These are phyloP conservation scores for Marasmius tenuissimus DNA, from an alignment of 1,284 basidiomycete species.

Conservation along the genomic window DNA sequence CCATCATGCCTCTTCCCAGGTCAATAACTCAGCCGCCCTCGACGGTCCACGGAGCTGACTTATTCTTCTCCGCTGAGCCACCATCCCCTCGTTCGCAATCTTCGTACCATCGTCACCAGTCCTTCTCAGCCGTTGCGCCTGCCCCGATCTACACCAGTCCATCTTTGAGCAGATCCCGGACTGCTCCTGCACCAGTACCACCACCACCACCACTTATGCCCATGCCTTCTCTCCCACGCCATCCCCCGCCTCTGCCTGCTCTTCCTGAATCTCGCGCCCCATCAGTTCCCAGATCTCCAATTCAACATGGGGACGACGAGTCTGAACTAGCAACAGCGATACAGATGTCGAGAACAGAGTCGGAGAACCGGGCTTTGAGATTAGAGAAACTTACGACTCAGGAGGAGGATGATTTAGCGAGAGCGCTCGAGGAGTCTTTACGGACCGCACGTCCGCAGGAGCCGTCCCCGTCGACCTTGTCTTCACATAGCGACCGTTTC, in stretches of 20 bases:
- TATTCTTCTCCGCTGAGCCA: constrained; percentile 14
- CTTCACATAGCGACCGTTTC: constrained; percentile 15
- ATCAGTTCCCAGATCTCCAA: not conserved
- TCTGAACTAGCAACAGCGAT: constrained; percentile 33
- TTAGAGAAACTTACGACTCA: constrained; percentile 36
- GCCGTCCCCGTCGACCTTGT: constrained; percentile 6
- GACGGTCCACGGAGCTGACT: constrained; percentile 14
- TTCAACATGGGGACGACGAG: constrained; percentile 13
- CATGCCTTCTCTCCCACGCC: no score
- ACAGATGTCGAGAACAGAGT: constrained; percentile 55
- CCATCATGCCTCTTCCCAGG: constrained; percentile 12
- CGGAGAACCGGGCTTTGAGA: constrained; percentile 35
- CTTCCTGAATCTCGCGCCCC: not conserved
- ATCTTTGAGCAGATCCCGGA: constrained; percentile 19
- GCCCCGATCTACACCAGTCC: constrained; percentile 8
- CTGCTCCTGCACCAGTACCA: constrained; percentile 19
- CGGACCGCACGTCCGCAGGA: constrained; percentile 18
- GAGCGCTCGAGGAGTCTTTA: constrained; percentile 62
- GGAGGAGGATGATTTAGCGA: constrained; percentile 67
- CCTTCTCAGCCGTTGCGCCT: constrained; percentile 1
- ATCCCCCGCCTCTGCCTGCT: no score
- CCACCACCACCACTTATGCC: constrained; percentile 8
- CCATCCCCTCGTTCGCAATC: constrained; percentile 4
- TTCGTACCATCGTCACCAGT: constrained; percentile 10
- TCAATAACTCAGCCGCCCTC: constrained; percentile 12